Base-by-base conservation (phyloP, 1,284 basidiomycete genomes). In the Puccinia sorghi region DNA sequence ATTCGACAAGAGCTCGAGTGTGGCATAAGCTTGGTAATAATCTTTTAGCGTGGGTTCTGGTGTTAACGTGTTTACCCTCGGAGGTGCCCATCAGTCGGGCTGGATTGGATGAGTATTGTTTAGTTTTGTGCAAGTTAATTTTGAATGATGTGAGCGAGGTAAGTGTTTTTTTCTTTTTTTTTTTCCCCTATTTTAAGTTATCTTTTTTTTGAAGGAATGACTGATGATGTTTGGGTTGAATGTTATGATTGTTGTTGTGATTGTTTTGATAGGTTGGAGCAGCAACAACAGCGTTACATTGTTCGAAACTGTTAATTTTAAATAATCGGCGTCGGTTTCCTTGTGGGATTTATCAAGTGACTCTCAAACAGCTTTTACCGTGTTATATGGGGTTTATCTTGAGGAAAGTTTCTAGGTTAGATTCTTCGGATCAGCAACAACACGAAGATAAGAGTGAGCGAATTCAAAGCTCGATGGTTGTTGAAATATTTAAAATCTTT, bases 51-150 rank as follows among this genome's bases (percentile, higher is more conserved):
- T 88, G 91, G 0, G 93, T 93, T 2, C 88, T 99, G 8, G 88
- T 97, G 73, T 85, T 98, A 54, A 97, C 95, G 0, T 89, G 91
- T 15, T 86, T 94, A 1, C 92, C 93, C 0, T 82, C 89, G 0
- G 87, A 86, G 13, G 87, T 91, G 37, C 89, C 89, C 82, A 85
- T 97, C 54, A 91, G 92, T 72, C 88, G 89, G 79, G 88, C 90
- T 3, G 90, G 92, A 9, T 87, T 97, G 25, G 94, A 96, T 82
- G 92, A 94, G 81, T 89, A 89, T 22, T 95, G 92, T 83, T 92
- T 91, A 84, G 85, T 94, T 79, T 90, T 97, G 57, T 90, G 90
- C 0, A 91, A 94, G 81, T 92, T 90, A 43, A 80, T 83, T 82
- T 86, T 92, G 32, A 84, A 67, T 20, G 76, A 78, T 37, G n/a